Conservation (phyloP, 768 basidiomycete species). For the Auriscalpium orientale region DNA sequence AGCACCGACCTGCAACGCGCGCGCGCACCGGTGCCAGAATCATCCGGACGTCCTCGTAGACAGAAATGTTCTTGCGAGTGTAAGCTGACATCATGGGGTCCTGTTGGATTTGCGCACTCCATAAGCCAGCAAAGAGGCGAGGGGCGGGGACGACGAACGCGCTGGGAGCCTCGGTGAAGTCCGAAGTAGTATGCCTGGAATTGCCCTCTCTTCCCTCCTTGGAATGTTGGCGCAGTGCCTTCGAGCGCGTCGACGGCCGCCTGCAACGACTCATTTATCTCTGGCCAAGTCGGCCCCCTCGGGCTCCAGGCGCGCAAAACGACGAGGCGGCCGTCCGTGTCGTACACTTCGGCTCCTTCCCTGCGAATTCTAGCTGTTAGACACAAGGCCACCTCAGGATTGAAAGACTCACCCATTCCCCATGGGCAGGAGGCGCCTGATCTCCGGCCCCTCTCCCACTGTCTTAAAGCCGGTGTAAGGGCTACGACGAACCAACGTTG, state of each 20-base stretch:
- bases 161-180: not conserved
- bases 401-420: not conserved
- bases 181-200: not conserved
- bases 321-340: not conserved
- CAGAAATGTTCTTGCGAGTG: not conserved
- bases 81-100: not conserved
- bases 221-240: not conserved
- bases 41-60: not conserved
- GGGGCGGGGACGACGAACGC: not conserved
- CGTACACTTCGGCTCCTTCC: not conserved
- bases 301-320: not conserved
- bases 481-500: not conserved
- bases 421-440: not conserved
- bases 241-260: not conserved
- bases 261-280: not conserved
- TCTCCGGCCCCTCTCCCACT: not conserved
- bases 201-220: not conserved
- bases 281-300: not conserved
- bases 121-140: not conserved
- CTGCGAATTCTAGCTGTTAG: not conserved
- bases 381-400: not conserved
- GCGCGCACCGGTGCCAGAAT: not conserved
- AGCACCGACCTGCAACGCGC: not conserved
- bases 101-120: not conserved
- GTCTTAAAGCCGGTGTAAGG: not conserved